A percentile compares a stretch with the other conserved stretches of the same genome.
phyloP scores from a whole-genome alignment of 495 filamentous ascomycete genomes.

The Cercophora sp. region DNA sequence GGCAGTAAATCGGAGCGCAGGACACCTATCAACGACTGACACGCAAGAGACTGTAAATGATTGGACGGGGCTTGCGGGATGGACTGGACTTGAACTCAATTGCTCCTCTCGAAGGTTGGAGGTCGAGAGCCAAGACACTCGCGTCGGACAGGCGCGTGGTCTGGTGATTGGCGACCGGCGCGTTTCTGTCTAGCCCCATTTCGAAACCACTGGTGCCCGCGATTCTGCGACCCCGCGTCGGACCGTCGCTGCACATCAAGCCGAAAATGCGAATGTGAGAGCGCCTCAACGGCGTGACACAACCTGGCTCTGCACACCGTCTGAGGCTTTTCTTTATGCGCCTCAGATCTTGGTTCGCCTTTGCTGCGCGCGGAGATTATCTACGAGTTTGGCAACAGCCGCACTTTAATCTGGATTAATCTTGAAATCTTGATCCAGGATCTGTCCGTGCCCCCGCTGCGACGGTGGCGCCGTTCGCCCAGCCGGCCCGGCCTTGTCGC shows the following conservation, averaged over 20 bases:
- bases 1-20: conserved; percentile 1
- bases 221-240: background rate
- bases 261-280: no score
- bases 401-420: background rate
- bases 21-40: conserved; percentile 16
- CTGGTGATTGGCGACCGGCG: background rate
- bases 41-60: conserved; percentile 16
- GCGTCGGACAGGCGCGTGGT: background rate
- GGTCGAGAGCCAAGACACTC: no score
- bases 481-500: no score
- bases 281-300: no score
- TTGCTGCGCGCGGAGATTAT: conserved; percentile 4
- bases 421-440: conserved; percentile 1
- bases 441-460: conserved; percentile 1
- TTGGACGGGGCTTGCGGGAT: conserved; percentile 16
- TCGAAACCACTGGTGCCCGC: background rate
- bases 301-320: background rate
- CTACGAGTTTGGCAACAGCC: background rate
- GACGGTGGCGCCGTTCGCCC: background rate
- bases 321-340: no score
- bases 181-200: background rate
- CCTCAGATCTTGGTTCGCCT: no score
- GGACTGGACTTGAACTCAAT: no score
- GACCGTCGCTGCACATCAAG: background rate
- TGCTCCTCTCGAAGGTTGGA: no score